Percentiles rank a stretch among this genome's conserved stretches.
Conservation (phyloP, 2,329 filamentous ascomycete genomes). For the Annulohypoxylon truncatum region DNA sequence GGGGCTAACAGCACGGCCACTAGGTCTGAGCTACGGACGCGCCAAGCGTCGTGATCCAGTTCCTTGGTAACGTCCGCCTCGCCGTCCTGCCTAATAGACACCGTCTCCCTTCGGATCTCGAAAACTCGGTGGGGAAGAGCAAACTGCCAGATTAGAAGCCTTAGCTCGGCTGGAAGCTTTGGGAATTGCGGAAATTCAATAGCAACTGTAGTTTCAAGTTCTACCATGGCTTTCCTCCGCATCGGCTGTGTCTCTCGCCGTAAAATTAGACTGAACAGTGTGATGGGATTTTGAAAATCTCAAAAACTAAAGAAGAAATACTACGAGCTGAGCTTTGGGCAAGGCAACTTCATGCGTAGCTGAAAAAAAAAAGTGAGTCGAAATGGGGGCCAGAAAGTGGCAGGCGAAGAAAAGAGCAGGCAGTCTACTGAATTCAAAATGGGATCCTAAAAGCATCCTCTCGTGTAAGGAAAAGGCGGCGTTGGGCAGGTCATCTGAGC, state of each 20-base stretch:
- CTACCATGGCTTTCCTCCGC: conserved; percentile 20
- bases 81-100: conserved; percentile 26
- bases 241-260: neutral
- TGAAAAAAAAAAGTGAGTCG: neutral
- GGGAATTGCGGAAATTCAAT: conserved; percentile 33
- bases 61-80: conserved; percentile 27
- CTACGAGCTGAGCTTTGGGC: neutral
- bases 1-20: conserved; percentile 33
- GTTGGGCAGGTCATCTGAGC: conserved; percentile 9
- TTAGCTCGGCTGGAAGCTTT: conserved; percentile 31
- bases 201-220: conserved; percentile 17
- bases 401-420: neutral
- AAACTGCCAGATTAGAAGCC: conserved; percentile 33
- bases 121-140: conserved; percentile 36
- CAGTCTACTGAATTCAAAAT: conserved; percentile 10
- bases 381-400: neutral
- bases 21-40: conserved; percentile 30
- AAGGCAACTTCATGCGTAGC: neutral
- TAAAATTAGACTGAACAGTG: neutral
- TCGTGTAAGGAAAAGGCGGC: conserved; percentile 12
- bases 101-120: conserved; percentile 36
- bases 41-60: conserved; percentile 36
- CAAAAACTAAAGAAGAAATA: neutral
- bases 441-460: conserved; percentile 8
- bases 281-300: neutral